Conservation (phyloP, 768 basidiomycete species). For the Suillus ampliporus region DNA sequence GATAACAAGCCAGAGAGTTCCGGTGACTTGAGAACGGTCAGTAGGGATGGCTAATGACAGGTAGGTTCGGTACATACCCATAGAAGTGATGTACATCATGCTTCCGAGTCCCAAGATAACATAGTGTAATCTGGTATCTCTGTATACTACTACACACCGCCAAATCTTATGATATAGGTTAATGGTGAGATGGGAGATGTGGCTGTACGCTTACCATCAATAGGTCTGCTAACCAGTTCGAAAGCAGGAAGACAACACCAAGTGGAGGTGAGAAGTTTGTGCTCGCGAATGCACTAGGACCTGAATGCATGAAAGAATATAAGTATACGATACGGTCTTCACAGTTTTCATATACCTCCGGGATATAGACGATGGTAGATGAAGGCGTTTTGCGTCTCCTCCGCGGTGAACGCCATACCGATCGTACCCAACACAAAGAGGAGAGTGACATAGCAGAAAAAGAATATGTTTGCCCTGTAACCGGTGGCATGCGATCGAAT, state of each 20-base stretch:
- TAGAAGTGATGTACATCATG: constrained; percentile 28
- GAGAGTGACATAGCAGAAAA: constrained; percentile 35
- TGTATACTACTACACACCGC: constrained; percentile 39
- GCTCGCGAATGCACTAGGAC: constrained; percentile 30
- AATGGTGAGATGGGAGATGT: neutral
- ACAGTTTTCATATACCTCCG: constrained; percentile 26
- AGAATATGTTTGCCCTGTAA: constrained; percentile 29
- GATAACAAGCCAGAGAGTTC: constrained; percentile 33
- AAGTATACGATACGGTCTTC: neutral
- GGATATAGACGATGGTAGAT: constrained; percentile 38
- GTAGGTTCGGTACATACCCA: constrained; percentile 21
- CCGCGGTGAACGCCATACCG: constrained; percentile 25
- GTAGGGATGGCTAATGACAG: neutral
- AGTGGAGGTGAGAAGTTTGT: constrained; percentile 29
- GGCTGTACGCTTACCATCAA: constrained; percentile 30
- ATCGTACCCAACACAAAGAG: constrained; percentile 34
- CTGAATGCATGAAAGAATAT: constrained; percentile 13
- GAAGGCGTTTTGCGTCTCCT: constrained; percentile 34
- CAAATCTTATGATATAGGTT: constrained; percentile 28
- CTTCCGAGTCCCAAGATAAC: constrained; percentile 22
- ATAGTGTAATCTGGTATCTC: constrained; percentile 29
- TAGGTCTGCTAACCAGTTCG: constrained; percentile 36
- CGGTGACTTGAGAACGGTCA: constrained; percentile 27
- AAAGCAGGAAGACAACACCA: constrained; percentile 32
- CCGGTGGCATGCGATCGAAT: constrained; percentile 20